A percentile compares a stretch with the other conserved stretches of the same genome.
phyloP scores from a whole-genome alignment of 2,329 filamentous ascomycete genomes.

The Sclerotinia sclerotiorum region DNA sequence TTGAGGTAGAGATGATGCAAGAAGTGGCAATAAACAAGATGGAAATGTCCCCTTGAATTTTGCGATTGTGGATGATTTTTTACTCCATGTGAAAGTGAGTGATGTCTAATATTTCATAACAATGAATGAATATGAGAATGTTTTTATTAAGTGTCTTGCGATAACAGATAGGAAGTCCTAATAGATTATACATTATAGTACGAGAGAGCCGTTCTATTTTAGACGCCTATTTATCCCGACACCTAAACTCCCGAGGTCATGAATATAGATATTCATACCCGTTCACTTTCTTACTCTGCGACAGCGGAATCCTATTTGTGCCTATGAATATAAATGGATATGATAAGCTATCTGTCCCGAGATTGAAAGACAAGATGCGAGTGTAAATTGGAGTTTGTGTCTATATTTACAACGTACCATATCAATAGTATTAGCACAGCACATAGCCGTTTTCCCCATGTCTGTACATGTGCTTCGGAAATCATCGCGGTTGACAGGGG shows the following conservation, averaged over 20 bases:
- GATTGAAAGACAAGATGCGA: too few species aligned
- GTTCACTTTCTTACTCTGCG: neutral
- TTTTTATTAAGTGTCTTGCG: neutral
- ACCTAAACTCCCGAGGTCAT: too few species aligned
- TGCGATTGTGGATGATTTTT: neutral
- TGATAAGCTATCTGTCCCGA: neutral
- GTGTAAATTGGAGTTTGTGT: neutral
- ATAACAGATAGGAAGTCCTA: neutral
- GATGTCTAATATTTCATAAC: too few species aligned
- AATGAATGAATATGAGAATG: neutral
- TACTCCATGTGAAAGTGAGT: neutral
- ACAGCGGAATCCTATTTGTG: constrained; percentile 1
- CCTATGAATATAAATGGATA: neutral
- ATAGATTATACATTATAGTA: neutral
- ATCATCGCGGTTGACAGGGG: neutral
- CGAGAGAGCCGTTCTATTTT: too few species aligned
- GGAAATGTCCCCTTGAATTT: too few species aligned
- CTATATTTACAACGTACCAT: constrained; percentile 7
- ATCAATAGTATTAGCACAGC: neutral
- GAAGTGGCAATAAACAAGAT: neutral
- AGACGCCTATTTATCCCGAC: neutral
- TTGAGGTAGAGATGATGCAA: neutral
- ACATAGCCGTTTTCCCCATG: neutral
- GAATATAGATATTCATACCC: neutral
- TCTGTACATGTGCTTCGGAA: neutral